phyloP scores from a whole-genome alignment of 495 filamentous ascomycete genomes.

The Neurospora hispaniola region DNA sequence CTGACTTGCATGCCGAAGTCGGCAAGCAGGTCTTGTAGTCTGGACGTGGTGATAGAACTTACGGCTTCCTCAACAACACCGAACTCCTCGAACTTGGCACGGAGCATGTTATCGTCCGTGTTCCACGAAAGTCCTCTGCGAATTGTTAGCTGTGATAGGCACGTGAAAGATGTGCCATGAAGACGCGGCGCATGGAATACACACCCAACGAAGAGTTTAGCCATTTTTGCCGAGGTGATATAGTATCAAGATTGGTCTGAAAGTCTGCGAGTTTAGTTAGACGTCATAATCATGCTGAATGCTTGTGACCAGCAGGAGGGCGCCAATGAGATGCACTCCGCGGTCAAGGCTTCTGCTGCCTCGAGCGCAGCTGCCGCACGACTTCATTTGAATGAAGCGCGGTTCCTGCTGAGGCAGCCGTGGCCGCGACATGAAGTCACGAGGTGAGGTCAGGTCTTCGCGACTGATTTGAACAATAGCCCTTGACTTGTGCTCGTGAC shows the following conservation, averaged over 20 bases:
- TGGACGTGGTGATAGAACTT: constrained; percentile 27
- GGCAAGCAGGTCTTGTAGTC: background rate
- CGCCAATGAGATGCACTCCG: background rate
- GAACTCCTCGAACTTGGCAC: constrained; percentile 80
- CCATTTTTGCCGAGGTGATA: constrained; percentile 43
- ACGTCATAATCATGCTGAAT: background rate
- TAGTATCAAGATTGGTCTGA: background rate
- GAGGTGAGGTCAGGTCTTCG: background rate
- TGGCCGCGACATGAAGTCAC: background rate
- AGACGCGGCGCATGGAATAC: constrained; percentile 14
- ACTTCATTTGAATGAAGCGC: background rate
- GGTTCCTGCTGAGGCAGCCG: background rate
- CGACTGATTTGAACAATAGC: background rate
- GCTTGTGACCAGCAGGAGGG: background rate
- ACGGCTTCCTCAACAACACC: constrained; percentile 89
- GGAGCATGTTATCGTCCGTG: constrained; percentile 76
- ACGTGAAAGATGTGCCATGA: background rate
- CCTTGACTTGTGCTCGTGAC: background rate
- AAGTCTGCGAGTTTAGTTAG: background rate
- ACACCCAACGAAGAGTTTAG: constrained; percentile 89
- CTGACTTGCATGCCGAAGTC: background rate
- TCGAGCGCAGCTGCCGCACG: background rate
- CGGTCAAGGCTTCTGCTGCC: background rate
- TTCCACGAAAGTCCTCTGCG: constrained; percentile 92
- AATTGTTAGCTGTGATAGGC: background rate